These are phyloP conservation scores for Cyclotella choctawhatcheeana DNA, from an alignment of 108 stramenopile species.

Conservation along the genomic window DNA sequence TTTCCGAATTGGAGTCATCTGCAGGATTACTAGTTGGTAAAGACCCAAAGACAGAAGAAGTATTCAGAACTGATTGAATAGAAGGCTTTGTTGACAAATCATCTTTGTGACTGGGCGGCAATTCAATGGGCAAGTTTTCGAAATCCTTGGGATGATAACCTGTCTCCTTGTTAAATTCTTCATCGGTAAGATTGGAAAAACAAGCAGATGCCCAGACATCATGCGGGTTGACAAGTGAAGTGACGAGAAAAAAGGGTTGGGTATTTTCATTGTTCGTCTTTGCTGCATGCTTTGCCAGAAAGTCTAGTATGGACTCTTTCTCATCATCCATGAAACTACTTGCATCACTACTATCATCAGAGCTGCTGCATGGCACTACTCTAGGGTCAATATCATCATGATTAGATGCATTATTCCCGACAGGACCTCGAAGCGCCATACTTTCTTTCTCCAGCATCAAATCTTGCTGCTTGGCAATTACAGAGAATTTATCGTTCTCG, in stretches of 20 bases:
- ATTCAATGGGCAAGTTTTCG: slow-evolving; percentile 28
- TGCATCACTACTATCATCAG: slow-evolving; percentile 5
- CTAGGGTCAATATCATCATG: not conserved
- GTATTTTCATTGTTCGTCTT: not conserved
- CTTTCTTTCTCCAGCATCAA: not conserved
- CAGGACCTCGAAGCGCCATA: not conserved
- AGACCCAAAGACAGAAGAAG: slow-evolving; percentile 28
- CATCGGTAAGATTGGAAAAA: slow-evolving; percentile 43
- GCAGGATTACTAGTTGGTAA: not conserved
- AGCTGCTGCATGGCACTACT: not conserved
- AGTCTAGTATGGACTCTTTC: slow-evolving; percentile 31
- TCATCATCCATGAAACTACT: slow-evolving; percentile 5
- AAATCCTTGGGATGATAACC: slow-evolving; percentile 42
- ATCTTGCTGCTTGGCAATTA: slow-evolving; percentile 7
- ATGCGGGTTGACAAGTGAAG: slow-evolving; percentile 68
- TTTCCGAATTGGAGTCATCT: not conserved
- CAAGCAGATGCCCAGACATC: slow-evolving; percentile 65
- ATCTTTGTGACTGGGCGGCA: slow-evolving; percentile 34
- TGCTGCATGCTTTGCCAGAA: slow-evolving; percentile 23
- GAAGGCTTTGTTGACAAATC: slow-evolving; percentile 35
- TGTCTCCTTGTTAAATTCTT: slow-evolving; percentile 52
- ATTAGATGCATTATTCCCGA: not conserved
- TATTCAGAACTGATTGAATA: slow-evolving; percentile 21
- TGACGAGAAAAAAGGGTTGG: slow-evolving; percentile 63
- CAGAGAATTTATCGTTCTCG: slow-evolving; percentile 41